Base-by-base conservation (phyloP, 2,329 filamentous ascomycete species). In the Ceratocystis papillata region DNA sequence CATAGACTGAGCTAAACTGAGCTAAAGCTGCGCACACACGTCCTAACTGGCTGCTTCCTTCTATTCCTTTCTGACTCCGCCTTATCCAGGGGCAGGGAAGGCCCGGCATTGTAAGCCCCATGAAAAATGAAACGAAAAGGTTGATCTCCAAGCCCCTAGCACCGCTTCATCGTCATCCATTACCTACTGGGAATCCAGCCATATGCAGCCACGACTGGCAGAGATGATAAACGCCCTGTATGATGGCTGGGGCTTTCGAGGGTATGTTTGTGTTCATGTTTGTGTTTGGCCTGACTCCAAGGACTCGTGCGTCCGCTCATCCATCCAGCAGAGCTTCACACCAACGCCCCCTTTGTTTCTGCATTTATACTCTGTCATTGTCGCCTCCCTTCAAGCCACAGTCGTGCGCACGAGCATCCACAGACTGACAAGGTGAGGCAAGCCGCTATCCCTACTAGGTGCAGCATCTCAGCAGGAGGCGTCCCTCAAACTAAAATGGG, bases 61-160 rank as follows among this genome's bases (percentile, higher is more conserved):
- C 30, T 57, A 12, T 57, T 17, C 22, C 53, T 28, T 57, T 41
- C 22, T n/a, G 10, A 28, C 25, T 57, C 12, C 20, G 12, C 53
- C 30, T 50, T 22, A 33, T 33, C 30, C 12, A 57, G 53, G 53
- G 53, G 25, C 22, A 57, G 53, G 53, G 25, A 57, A 28, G 25
- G 25, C 15, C 53, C 53, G 53, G 53, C 53, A 57, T n/a, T 57
- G 53, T 17, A 30, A 57, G 28, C 22, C 17, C 12, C 15, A 28
- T 6, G 53, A 57, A 57, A 57, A 57, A 57, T 57, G 53, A 57
- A 57, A 57, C 53, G 8, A 57, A 41, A 41, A 3, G 10, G 53
- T 57, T 57, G 53, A 33, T 33, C 53, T 57, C 53, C 53, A 57
- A 57, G 30, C 30, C 53, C 53, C 25, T 30, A 33, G 30, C 22